Base-by-base conservation (phyloP, 2,329 filamentous ascomycete genomes). In the Eurotiales sp. region DNA sequence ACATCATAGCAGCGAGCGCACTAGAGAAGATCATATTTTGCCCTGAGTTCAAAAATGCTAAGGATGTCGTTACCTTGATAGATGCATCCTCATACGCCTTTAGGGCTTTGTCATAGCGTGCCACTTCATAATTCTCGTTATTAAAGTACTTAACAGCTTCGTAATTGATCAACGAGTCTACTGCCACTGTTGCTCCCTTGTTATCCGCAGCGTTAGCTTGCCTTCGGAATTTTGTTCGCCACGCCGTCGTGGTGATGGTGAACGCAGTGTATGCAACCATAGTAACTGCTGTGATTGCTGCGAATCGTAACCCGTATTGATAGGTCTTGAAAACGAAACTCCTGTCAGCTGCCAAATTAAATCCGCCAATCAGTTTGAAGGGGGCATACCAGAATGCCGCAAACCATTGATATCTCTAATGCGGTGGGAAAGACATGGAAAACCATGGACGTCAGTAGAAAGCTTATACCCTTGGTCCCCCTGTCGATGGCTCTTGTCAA, bases 71-170 rank as follows among this genome's bases (percentile, higher is more conserved):
- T 29, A 99, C 88, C 67, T 97, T 97, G 76, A 99, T 97, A 14
- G 90, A 96, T 52, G 90, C 91, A 67, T 87, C 87, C 68, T 99
- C 89, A 68, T 99, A 99, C 53, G 86, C 81, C 58, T 85, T 80
- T 21, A 99, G 76, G 0, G 93, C 90, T 61, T 85, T 83, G 70
- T 97, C 91, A 68, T 99, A 99, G 37, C 93, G 83, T 27, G 82
- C 80, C 39, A 96, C 89, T 73, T 99, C 93, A 59, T 90, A 97
- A 58, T 87, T 89, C 66, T 99, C 95, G 64, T 99, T 99, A 76
- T 99, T 99, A 75, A 97, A 99, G 74, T 97, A 96, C 72, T 99
- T 99, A 65, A 99, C 93, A 12, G 95, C 92, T 71, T 99, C 93
- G 64, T 96, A 99, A 74, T 99, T 99, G 77, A 99, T 96, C 46